phyloP scores from a whole-genome alignment of 495 filamentous ascomycete species.

The Annulohypoxylon nitens region DNA sequence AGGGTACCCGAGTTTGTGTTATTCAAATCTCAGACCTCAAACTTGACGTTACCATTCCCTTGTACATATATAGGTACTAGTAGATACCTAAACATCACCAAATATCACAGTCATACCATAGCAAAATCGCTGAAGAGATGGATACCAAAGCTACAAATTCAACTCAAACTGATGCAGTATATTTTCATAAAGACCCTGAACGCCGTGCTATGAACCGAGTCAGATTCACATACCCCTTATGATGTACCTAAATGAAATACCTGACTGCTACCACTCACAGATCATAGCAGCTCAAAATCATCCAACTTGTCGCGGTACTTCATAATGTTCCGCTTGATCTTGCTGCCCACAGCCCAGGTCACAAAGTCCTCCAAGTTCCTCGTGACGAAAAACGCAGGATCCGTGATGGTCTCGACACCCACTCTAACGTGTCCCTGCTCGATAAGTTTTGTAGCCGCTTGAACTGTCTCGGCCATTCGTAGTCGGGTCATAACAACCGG shows the following conservation, averaged over 20 bases:
- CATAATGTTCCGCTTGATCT: constrained; percentile 96
- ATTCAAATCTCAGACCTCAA: not conserved
- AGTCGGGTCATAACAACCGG: constrained; percentile 88
- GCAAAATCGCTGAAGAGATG: not conserved
- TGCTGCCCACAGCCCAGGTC: constrained; percentile 95
- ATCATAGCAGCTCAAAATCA: constrained; percentile 90
- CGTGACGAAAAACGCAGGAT: constrained; percentile 82
- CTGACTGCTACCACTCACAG: not conserved
- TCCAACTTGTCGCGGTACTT: constrained; percentile 94
- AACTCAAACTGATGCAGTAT: not conserved
- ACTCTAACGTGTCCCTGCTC: constrained; percentile 97
- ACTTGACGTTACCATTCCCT: not conserved
- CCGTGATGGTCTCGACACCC: constrained; percentile 89
- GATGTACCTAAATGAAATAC: not conserved
- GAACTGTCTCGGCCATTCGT: constrained; percentile 89
- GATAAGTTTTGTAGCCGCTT: constrained; percentile 84
- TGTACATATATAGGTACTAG: not conserved
- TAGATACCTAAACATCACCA: not conserved
- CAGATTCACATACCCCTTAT: not conserved
- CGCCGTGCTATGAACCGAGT: constrained; percentile 38
- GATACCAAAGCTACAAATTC: not conserved
- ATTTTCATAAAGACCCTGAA: constrained; percentile 7
- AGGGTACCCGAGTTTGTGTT: too few relatives aligned
- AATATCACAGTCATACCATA: not conserved
- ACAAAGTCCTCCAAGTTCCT: constrained; percentile 95